Evolutionary conservation across 2,329 filamentous ascomycete genomes (phyloP).

Genomic region (Amauroascus niger): DNA sequence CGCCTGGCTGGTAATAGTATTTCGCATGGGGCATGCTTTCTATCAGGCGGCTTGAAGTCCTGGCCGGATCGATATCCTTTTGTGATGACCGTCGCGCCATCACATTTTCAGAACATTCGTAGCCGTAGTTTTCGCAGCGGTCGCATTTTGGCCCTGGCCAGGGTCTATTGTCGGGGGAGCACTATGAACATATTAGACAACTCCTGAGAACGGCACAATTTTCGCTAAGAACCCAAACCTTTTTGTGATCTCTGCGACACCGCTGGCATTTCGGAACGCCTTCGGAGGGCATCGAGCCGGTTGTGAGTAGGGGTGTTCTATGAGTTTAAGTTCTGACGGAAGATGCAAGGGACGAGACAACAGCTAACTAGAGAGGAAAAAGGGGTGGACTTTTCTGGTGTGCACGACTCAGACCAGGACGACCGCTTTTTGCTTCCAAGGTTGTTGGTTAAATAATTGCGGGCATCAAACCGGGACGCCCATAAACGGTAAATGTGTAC

Average conservation of each 20-base stretch:
- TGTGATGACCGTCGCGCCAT: constrained; percentile 18
- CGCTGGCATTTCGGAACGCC: constrained; percentile 20
- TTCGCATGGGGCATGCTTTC: constrained; percentile 10
- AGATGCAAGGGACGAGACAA: background rate
- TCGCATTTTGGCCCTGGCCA: constrained; percentile 20
- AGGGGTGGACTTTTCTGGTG: background rate
- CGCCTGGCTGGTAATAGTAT: constrained; percentile 13
- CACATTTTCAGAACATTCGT: constrained; percentile 20
- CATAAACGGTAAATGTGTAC: constrained; percentile 1
- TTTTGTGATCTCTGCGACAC: constrained; percentile 19
- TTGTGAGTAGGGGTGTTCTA: background rate
- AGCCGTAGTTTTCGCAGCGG: constrained; percentile 19
- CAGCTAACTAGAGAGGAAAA: background rate
- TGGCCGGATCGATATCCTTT: constrained; percentile 15
- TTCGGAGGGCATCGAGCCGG: constrained; percentile 18
- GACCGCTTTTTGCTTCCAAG: background rate
- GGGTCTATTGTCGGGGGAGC: constrained; percentile 17
- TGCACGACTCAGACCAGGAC: background rate
- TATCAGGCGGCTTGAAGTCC: constrained; percentile 7
- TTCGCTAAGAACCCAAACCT: constrained; percentile 10
- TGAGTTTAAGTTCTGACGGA: background rate
- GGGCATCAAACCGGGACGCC: background rate
- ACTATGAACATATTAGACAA: constrained; percentile 15
- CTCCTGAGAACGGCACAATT: background rate
- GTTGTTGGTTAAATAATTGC: background rate